Base-by-base conservation (phyloP, 495 filamentous ascomycete species). In the Aspergillus ostianus region DNA sequence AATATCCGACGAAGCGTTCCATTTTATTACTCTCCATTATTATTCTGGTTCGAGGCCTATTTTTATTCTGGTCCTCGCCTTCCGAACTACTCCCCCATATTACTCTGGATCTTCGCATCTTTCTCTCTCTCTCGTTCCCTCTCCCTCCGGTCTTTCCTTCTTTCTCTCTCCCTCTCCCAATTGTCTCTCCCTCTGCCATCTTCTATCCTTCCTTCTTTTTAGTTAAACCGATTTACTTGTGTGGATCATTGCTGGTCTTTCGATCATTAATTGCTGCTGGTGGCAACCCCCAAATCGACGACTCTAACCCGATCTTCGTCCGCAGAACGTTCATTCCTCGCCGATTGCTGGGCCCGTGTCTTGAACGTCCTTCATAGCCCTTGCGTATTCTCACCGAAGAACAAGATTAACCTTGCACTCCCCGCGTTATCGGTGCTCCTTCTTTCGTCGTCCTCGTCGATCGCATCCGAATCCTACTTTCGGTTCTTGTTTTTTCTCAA, bases 351-450 rank as follows among this genome's bases (percentile, higher is more conserved):
- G 41, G 26, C 49, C 53, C 59, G 61, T 67, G 62, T 63, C 55
- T 64, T 57, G 51, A 55, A 51, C 41, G 23, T 53, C 23, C 44
- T 47, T 63, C 55, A 53, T 58, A 47, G 59, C 70, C 73, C 74
- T 77, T 77, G 74, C 74, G 69, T 75, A 54, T 56, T 20, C 9
- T 56, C 47, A 36, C 53, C 45, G 58, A 58, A 19, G 52, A 27
- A 23, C 52, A 13, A 44, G 48, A 58, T 59, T 56, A 56, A 46
- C 51, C 48, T 45, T 51, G 30, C 55, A 44, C 47, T 47, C 55
- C 55, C 55, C 55, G 55, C 55, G 55, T 41, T 50, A 47, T 44
- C 53, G 44, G 58, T 61, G 54, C 55, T 63, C 55, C 52, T 59
- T 64, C 55, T 60, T 32, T 56, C 61, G 54, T 53, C 51, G 4